phyloP scores from a whole-genome alignment of 129 eudicot genomes.

The Cynara cardunculus region DNA sequence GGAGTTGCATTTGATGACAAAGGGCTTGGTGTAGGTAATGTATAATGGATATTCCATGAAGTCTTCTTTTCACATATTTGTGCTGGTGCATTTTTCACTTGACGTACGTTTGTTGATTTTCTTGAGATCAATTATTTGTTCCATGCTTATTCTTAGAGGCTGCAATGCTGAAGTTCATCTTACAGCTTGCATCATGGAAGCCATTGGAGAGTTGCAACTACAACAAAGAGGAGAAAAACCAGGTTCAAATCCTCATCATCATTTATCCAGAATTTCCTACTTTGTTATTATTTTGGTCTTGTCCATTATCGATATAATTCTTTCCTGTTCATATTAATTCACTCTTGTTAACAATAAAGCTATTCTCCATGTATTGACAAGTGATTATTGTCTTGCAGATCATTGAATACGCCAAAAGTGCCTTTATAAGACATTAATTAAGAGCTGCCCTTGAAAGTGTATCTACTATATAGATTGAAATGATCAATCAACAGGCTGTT shows the following conservation, averaged over 20 bases:
- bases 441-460: constrained; percentile 92
- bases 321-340: neutral
- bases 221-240: constrained; percentile 95
- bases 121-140: neutral
- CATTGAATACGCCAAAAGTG: constrained; percentile 67
- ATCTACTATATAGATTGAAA: constrained; percentile 36
- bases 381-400: constrained; percentile 50
- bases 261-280: neutral
- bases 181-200: constrained; percentile 67
- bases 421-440: constrained; percentile 72
- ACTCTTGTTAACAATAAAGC: neutral
- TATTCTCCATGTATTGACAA: neutral
- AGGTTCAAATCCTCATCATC: constrained; percentile 39
- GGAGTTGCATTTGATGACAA: neutral
- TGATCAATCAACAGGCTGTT: neutral
- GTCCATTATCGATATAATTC: neutral
- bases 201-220: constrained; percentile 62
- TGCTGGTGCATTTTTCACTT: too few relatives aligned
- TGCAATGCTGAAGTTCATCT: constrained; percentile 15
- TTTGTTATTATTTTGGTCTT: neutral
- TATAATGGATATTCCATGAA: too few relatives aligned
- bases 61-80: too few relatives aligned
- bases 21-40: too few relatives aligned
- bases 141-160: constrained; percentile 1
- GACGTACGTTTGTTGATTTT: neutral